phyloP scores from a whole-genome alignment of 192 early-diverging fungal genomes.

The Backusella mclennaniae region DNA sequence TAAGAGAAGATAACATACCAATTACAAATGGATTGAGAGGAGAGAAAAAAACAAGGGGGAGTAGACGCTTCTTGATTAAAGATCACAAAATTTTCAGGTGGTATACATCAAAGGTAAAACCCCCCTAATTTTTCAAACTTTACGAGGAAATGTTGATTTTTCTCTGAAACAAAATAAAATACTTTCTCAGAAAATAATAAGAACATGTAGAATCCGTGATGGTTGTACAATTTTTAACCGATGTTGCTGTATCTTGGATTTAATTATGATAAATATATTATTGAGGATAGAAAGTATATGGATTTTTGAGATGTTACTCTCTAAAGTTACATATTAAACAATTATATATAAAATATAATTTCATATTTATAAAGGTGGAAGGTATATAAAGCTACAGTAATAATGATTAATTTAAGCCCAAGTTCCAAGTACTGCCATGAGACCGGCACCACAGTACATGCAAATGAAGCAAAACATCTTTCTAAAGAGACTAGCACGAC shows the following conservation, averaged over 20 bases:
- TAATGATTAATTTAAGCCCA: constrained; percentile 28
- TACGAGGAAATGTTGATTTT: neutral
- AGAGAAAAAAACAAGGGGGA: no score
- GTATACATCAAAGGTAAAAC: neutral
- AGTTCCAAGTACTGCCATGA: constrained; percentile 35
- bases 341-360: neutral
- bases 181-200: neutral
- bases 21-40: no score
- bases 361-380: neutral
- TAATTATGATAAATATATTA: neutral
- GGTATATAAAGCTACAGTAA: neutral
- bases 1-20: no score
- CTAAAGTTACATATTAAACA: neutral
- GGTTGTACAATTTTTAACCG: neutral
- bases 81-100: neutral
- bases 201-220: neutral
- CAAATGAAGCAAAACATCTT: constrained; percentile 26
- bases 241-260: neutral
- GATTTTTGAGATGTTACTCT: neutral
- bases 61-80: neutral
- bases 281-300: neutral
- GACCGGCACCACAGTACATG: constrained; percentile 34
- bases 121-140: neutral
- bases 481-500: neutral
- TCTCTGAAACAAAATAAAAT: no score